A percentile compares a stretch with the other conserved stretches of the same genome.
Evolutionary conservation across 352 stramenopile species (phyloP).

Genomic region (Globisporangium megalacanthum): DNA sequence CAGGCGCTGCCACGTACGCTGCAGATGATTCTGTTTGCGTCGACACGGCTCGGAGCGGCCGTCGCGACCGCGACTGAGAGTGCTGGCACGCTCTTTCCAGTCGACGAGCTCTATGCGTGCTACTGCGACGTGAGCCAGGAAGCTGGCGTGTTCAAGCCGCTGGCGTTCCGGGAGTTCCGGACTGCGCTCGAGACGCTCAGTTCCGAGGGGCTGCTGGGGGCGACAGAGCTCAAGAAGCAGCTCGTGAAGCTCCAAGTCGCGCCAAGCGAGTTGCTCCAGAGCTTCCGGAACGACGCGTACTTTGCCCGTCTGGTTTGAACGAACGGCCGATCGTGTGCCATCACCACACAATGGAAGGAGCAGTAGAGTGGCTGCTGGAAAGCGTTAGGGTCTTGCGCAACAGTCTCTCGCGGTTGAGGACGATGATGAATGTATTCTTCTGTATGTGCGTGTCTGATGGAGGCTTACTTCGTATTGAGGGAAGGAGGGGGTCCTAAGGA

Average conservation of each 20-base stretch:
- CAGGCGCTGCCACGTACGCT: conserved; percentile 67
- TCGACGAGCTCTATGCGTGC: conserved; percentile 59
- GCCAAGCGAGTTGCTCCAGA: conserved; percentile 60
- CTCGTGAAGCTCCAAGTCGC: conserved; percentile 70
- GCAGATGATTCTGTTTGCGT: conserved; percentile 80
- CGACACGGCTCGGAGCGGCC: conserved; percentile 28
- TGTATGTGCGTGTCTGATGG: no score
- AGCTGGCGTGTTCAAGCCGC: conserved; percentile 57
- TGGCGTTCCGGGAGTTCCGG: conserved; percentile 61
- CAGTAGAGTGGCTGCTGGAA: background rate
- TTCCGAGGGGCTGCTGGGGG: conserved; percentile 57
- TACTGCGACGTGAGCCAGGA: conserved; percentile 68
- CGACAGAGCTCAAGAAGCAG: conserved; percentile 59
- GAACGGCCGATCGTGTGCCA: background rate
- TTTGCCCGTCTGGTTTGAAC: conserved; percentile 64
- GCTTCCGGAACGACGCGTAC: conserved; percentile 68
- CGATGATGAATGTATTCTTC: no score
- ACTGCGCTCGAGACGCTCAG: conserved; percentile 59
- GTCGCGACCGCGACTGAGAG: conserved; percentile 21
- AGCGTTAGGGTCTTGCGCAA: no score
- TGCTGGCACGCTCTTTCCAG: conserved; percentile 31
- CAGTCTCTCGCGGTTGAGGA: no score
- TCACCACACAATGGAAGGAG: background rate
- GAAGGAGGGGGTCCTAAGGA: background rate
- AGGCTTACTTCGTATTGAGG: background rate